Base-by-base conservation (phyloP, 1,284 basidiomycete genomes). In the Trichosporon faecale region DNA sequence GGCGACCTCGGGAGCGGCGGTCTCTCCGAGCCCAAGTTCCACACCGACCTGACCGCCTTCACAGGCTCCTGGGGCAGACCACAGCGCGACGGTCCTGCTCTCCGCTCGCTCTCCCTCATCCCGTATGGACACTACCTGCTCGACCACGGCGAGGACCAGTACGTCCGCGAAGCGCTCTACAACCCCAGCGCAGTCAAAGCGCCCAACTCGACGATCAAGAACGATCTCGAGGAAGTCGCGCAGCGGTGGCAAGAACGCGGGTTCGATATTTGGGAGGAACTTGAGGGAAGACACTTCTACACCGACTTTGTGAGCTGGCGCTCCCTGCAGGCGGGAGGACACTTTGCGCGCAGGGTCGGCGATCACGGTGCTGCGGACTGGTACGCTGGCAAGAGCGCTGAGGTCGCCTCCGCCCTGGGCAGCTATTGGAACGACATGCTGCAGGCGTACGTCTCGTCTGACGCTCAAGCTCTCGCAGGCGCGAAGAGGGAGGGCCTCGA, bases 1-100 rank as follows among this genome's bases (percentile, higher is more conserved):
- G 86, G 86, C 9, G 81, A 82, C 11, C 81, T 85, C 5, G 75
- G 65, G 66, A 75, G 74, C n/a, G 86, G 86, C 9, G 86, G 86
- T 0, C 70, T 87, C 23, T 85, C 85, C n/a, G 87, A 88, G 73
- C 86, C 86, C 44, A 88, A 88, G 76, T 87, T 85, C 73, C 65
- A 85, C 29, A 80, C 83, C 6, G 76, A 85, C 70, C 83, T 84
- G 16, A 76, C 75, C 0, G 75, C 83, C 0, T 86, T 85, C 75
- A 74, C 70, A 2, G 83, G 75, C 5, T 66, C 70, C 46, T 86
- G 85, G 85, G 85, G 85, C 3, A 70, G 85, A 67, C 85, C 85
- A 2, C 85, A 86, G 66, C 73, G 80, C 25, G 86, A 87, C 67
- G 86, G 86, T 0, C 86, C 86, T 0, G 85, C 85, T 1, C 77